Conservation (phyloP, 768 basidiomycete species). For the Sarcomyxa edulis region DNA sequence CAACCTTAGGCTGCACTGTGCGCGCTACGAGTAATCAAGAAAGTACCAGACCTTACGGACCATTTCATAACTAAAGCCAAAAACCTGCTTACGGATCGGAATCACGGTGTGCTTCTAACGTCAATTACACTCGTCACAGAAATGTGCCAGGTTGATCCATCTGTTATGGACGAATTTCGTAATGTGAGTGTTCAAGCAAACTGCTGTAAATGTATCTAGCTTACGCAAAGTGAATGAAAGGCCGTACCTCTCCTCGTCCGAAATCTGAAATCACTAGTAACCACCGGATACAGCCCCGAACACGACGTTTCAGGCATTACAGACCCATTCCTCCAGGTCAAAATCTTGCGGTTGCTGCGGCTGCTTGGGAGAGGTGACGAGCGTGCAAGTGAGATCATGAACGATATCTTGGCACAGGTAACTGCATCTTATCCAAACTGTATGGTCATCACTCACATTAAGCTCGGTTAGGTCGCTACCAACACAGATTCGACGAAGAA, state of each 20-base stretch:
- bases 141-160: slow-evolving; percentile 80
- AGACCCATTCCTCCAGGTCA: slow-evolving; percentile 92
- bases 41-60: slow-evolving; percentile 93
- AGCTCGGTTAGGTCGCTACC: slow-evolving; percentile 78
- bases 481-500: slow-evolving; percentile 98
- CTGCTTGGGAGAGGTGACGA: slow-evolving; percentile 83
- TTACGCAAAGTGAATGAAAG: too few species aligned
- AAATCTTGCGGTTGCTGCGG: slow-evolving; percentile 83
- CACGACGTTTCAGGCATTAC: slow-evolving; percentile 99
- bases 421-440: slow-evolving; percentile 12
- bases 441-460: too few species aligned
- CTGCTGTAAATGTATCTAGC: slow-evolving; percentile 7
- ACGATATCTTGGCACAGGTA: slow-evolving; percentile 95
- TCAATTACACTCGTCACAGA: slow-evolving; percentile 93
- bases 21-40: slow-evolving; percentile 89
- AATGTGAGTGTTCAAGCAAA: slow-evolving; percentile 69
- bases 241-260: slow-evolving; percentile 91
- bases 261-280: slow-evolving; percentile 90
- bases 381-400: slow-evolving; percentile 93
- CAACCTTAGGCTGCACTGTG: slow-evolving; percentile 81
- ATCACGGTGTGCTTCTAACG: slow-evolving; percentile 94
- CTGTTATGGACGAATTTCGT: slow-evolving; percentile 79
- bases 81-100: slow-evolving; percentile 88
- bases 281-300: slow-evolving; percentile 96
- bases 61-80: slow-evolving; percentile 89